Conservation (phyloP, 2,329 filamentous ascomycete genomes). For the Colletotrichum acutatum region DNA sequence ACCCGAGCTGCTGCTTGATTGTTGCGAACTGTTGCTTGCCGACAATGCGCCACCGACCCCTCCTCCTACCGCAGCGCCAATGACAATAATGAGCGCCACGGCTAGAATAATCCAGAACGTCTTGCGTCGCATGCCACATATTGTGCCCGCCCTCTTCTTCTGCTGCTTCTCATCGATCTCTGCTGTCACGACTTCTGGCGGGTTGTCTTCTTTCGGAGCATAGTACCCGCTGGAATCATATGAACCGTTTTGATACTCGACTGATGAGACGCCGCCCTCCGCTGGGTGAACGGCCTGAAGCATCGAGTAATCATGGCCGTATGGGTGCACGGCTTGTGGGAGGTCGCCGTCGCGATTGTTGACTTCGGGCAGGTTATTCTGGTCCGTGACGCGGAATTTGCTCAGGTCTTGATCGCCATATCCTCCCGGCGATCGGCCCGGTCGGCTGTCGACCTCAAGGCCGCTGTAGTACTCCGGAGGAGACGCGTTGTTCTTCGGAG, state of each 20-base stretch:
- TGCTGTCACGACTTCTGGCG: slow-evolving; percentile 2
- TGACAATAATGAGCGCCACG: slow-evolving; percentile 5
- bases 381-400: slow-evolving; percentile 15
- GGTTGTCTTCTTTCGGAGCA: slow-evolving; percentile 10
- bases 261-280: not conserved
- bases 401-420: not conserved
- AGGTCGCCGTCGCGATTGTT: slow-evolving; percentile 1
- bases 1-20: not conserved
- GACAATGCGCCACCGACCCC: slow-evolving; percentile 26
- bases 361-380: slow-evolving; percentile 22
- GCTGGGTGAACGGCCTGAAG: slow-evolving; percentile 9
- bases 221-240: slow-evolving; percentile 4
- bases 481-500: slow-evolving; percentile 8
- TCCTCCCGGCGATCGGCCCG: not conserved
- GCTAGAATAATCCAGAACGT: slow-evolving; percentile 30
- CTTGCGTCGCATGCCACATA: slow-evolving; percentile 32
- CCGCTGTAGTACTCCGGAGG: slow-evolving; percentile 20
- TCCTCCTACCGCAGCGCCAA: slow-evolving; percentile 26
- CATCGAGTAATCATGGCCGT: slow-evolving; percentile 10
- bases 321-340: slow-evolving; percentile 12
- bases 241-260: not conserved
- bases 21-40: slow-evolving; percentile 14
- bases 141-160: not conserved
- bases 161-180: not conserved
- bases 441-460: slow-evolving; percentile 25